Evolutionary conservation across 75 land plant genomes (phyloP).

Genomic region (Pinus tabuliformis): DNA sequence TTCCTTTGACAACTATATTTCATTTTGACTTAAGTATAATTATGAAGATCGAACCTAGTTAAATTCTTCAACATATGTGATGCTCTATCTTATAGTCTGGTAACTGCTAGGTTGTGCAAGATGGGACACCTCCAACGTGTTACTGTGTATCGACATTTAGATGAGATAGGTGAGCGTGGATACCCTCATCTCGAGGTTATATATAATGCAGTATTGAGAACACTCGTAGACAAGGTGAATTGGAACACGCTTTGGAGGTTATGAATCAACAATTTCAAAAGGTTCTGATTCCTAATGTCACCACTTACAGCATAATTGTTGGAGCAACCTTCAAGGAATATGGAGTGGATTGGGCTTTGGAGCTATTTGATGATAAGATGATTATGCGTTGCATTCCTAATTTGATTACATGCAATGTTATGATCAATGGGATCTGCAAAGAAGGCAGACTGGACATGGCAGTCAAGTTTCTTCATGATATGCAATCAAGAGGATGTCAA

Average conservation of each 20-base stretch:
- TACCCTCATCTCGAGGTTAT: too few species aligned
- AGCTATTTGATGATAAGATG: constrained; percentile 59
- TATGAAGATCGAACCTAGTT: too few species aligned
- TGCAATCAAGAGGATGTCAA: constrained; percentile 40
- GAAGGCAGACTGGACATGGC: constrained; percentile 55
- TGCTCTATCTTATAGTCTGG: too few species aligned
- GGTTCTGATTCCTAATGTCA: constrained; percentile 48
- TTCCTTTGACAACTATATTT: too few species aligned
- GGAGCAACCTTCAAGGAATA: constrained; percentile 43
- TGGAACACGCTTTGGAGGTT: constrained; percentile 51
- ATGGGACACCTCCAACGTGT: too few species aligned
- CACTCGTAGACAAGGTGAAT: constrained; percentile 21
- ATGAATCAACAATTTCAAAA: constrained; percentile 27
- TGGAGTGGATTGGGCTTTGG: constrained; percentile 46
- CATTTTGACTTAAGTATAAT: too few species aligned
- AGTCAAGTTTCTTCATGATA: constrained; percentile 24
- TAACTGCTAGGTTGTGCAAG: too few species aligned
- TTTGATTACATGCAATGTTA: constrained; percentile 49
- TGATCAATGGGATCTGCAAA: constrained; percentile 58
- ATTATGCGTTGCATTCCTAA: constrained; percentile 51
- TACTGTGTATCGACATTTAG: too few species aligned
- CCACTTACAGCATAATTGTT: constrained; percentile 57
- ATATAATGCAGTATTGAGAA: too few species aligned
- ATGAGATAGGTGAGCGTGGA: too few species aligned
- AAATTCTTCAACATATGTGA: too few species aligned